phyloP scores from a whole-genome alignment of 2,329 filamentous ascomycete genomes.

The Neonectria neomacrospora region DNA sequence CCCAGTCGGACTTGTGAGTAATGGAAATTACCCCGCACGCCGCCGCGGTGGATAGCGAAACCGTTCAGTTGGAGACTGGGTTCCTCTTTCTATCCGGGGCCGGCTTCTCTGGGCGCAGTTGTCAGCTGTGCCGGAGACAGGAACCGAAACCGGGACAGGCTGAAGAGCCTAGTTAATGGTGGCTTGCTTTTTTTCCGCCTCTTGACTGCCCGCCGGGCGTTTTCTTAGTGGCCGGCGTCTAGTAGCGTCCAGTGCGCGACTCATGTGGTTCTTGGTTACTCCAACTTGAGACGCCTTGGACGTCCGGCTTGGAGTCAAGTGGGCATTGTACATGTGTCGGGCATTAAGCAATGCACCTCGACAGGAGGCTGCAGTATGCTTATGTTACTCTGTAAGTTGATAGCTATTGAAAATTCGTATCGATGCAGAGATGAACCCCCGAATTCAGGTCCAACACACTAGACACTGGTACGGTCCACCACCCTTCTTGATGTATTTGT shows the following conservation, averaged over 20 bases:
- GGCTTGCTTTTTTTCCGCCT: neutral
- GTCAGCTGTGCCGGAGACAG: neutral
- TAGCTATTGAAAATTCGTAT: neutral
- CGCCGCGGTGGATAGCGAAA: neutral
- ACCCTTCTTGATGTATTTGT: neutral
- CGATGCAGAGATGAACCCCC: neutral
- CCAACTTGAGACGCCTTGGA: neutral
- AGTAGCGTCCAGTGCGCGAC: neutral
- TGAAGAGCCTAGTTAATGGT: neutral
- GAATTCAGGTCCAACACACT: neutral
- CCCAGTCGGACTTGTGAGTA: slow-evolving; percentile 34
- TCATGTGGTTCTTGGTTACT: neutral
- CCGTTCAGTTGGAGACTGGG: neutral
- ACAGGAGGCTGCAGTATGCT: neutral
- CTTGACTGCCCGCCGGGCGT: neutral
- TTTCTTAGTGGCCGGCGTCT: neutral
- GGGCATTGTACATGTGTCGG: neutral
- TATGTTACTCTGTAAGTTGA: neutral
- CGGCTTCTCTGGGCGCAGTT: neutral
- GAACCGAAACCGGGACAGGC: neutral
- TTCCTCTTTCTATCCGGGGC: neutral
- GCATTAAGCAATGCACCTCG: neutral
- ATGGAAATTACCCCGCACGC: slow-evolving; percentile 44
- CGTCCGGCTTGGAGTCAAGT: neutral
- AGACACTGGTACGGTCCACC: neutral